phyloP scores from a whole-genome alignment of 129 eudicot species.

The Apium graveolens region DNA sequence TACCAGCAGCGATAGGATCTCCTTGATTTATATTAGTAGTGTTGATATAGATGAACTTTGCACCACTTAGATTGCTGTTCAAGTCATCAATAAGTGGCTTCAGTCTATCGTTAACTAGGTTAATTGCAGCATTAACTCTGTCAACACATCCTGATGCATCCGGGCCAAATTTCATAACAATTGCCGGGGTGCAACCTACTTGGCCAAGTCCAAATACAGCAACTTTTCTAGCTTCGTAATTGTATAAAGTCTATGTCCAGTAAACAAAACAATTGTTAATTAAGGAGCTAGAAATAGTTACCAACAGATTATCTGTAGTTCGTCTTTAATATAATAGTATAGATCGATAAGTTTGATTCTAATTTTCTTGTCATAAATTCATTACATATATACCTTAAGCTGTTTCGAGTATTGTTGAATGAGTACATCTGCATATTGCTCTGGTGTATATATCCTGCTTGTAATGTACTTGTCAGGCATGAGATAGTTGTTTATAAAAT shows the following conservation, averaged over 20 bases:
- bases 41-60: constrained; percentile 29
- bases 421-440: constrained; percentile 24
- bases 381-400: constrained; percentile 19
- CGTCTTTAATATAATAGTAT: too few species aligned
- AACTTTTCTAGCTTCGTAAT: constrained; percentile 49
- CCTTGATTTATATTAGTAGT: constrained; percentile 10
- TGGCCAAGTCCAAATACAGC: constrained; percentile 37
- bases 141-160: constrained; percentile 24
- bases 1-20: constrained; percentile 14
- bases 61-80: constrained; percentile 19
- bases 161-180: constrained; percentile 7
- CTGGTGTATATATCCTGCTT: constrained; percentile 13
- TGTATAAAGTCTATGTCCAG: constrained; percentile 46
- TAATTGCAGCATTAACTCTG: constrained; percentile 27
- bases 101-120: constrained; percentile 23
- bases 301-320: too few species aligned
- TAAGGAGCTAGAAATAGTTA: too few species aligned
- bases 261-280: background rate
- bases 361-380: background rate
- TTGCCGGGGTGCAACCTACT: constrained; percentile 37
- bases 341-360: background rate
- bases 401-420: constrained; percentile 23
- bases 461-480: constrained; percentile 20
- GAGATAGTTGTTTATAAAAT: constrained; percentile 38
- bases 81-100: constrained; percentile 31